phyloP scores from a whole-genome alignment of 306 rosid genomes.

The Potentilla sterilis region DNA sequence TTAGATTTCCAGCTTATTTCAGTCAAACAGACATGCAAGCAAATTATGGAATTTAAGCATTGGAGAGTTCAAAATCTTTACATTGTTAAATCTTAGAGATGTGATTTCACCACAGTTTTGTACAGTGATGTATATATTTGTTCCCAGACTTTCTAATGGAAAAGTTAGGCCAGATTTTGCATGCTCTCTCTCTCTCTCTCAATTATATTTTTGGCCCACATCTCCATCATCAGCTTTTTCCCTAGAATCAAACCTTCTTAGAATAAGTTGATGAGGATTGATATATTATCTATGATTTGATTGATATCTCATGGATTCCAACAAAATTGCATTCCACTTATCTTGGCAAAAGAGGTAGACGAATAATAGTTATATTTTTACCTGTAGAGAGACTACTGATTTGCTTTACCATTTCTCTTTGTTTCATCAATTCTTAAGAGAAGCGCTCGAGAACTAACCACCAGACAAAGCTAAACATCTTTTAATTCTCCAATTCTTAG shows the following conservation, averaged over 20 bases:
- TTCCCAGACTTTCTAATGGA: not conserved
- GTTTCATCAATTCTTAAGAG: too few species aligned
- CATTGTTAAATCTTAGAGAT: not conserved
- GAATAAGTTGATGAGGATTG: not conserved
- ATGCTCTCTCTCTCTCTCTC: not conserved
- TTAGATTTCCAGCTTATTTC: slow-evolving; percentile 23
- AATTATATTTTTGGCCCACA: not conserved
- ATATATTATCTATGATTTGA: too few species aligned
- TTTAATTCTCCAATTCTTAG: too few species aligned
- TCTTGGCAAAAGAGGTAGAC: not conserved
- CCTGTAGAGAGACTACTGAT: too few species aligned
- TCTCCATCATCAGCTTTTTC: not conserved
- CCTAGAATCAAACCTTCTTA: not conserved
- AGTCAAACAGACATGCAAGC: slow-evolving; percentile 13
- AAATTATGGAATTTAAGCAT: slow-evolving; percentile 13
- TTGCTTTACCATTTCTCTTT: too few species aligned
- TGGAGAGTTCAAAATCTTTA: not conserved
- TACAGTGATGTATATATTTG: slow-evolving; percentile 4
- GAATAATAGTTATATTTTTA: not conserved
- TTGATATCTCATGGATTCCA: not conserved
- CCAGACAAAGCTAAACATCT: too few species aligned
- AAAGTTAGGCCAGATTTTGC: not conserved
- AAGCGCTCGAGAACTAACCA: too few species aligned
- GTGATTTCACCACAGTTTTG: not conserved
- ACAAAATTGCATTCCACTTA: not conserved